Conservation (phyloP, 352 stramenopile genomes). For the Pythium dissimile region DNA sequence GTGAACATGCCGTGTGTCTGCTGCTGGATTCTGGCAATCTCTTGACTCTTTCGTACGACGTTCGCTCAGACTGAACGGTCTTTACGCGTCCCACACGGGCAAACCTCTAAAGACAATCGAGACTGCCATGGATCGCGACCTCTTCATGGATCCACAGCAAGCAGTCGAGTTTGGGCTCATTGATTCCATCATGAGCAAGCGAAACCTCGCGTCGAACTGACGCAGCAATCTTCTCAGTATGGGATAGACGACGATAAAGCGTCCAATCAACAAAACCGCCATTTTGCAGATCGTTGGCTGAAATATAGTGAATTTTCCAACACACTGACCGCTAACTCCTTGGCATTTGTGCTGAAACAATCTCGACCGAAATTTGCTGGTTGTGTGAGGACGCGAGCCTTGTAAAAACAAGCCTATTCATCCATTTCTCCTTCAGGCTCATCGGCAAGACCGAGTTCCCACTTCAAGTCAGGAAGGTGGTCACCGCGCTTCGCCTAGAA, state of each 20-base stretch:
- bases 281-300: no score
- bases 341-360: no score
- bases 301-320: no score
- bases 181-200: conserved; percentile 75
- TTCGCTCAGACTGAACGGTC: conserved; percentile 54
- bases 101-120: conserved; percentile 79
- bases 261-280: no score
- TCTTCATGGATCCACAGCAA: conserved; percentile 80
- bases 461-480: conserved; percentile 73
- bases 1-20: conserved; percentile 17
- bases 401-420: conserved; percentile 47
- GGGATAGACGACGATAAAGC: no score
- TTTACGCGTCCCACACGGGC: conserved; percentile 70
- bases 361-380: no score
- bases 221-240: not conserved
- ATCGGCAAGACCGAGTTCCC: conserved; percentile 71
- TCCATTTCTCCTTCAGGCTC: conserved; percentile 83
- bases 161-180: conserved; percentile 83
- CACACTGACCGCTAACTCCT: not conserved
- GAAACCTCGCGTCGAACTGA: conserved; percentile 18
- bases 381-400: no score
- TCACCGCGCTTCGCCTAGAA: conserved; percentile 70
- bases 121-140: conserved; percentile 83
- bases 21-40: not conserved
- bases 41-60: not conserved